These are phyloP conservation scores for Bipolaris cookei DNA, from an alignment of 2,329 filamentous ascomycete species.

Conservation along the genomic window DNA sequence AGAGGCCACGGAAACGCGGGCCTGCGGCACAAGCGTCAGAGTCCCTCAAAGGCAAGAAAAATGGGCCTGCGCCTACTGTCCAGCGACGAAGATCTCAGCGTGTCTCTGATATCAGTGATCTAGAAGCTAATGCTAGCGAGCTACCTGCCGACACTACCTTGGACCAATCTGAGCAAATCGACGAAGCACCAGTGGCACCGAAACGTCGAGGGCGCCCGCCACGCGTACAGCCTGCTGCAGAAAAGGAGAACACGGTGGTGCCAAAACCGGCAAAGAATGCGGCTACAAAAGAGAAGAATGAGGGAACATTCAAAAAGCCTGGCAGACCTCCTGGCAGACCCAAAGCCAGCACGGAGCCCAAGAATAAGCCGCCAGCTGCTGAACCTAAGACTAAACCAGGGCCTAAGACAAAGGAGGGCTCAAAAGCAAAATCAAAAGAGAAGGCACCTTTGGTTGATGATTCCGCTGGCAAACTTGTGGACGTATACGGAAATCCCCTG, in stretches of 20 bases:
- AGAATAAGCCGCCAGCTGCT: slow-evolving; percentile 16
- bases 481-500: slow-evolving; percentile 41
- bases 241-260: slow-evolving; percentile 17
- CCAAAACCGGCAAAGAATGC: slow-evolving; percentile 17
- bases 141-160: slow-evolving; percentile 24
- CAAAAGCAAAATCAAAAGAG: slow-evolving; percentile 12
- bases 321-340: slow-evolving; percentile 31
- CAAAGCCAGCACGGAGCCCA: slow-evolving; percentile 30
- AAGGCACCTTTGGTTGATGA: slow-evolving; percentile 10
- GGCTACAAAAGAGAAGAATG: slow-evolving; percentile 20
- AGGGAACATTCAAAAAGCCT: slow-evolving; percentile 37
- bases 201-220: slow-evolving; percentile 39
- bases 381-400: slow-evolving; percentile 27
- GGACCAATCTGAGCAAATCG: slow-evolving; percentile 34
- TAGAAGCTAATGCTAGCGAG: slow-evolving; percentile 34
- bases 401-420: slow-evolving; percentile 12
- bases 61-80: slow-evolving; percentile 17
- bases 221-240: slow-evolving; percentile 24
- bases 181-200: slow-evolving; percentile 24
- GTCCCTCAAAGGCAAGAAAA: slow-evolving; percentile 29
- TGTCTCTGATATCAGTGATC: slow-evolving; percentile 39
- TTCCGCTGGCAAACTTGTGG: slow-evolving; percentile 40
- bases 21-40: slow-evolving; percentile 16
- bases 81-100: slow-evolving; percentile 36
- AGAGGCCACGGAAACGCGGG: slow-evolving; percentile 30